Percentiles rank a stretch among this genome's conserved stretches.
Conservation (phyloP, 345 rosid species). For the Pistacia vera region DNA sequence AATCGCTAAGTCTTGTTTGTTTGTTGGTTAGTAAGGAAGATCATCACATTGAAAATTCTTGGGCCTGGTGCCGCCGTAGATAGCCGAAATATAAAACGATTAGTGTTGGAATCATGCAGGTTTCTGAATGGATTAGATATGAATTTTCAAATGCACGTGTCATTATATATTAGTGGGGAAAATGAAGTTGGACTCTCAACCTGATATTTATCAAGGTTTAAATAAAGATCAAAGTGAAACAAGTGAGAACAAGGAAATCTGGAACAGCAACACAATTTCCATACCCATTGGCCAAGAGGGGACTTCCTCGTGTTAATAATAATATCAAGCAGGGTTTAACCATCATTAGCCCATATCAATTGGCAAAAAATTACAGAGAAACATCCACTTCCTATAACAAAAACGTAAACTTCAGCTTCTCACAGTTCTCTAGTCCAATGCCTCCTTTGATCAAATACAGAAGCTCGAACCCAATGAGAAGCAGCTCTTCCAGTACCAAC, state of each 20-base stretch:
- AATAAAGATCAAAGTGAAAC: background rate
- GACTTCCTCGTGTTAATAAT: background rate
- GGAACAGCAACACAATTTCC: background rate
- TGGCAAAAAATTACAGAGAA: background rate
- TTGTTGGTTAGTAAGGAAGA: too few relatives aligned
- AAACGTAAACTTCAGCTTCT: background rate
- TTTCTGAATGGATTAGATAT: too few relatives aligned
- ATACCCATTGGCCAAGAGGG: background rate
- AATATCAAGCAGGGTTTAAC: background rate
- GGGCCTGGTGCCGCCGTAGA: too few relatives aligned
- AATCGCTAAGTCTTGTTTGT: too few relatives aligned
- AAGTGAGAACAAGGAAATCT: background rate
- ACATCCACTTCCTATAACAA: background rate
- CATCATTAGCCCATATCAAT: background rate
- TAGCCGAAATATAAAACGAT: too few relatives aligned
- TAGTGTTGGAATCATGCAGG: too few relatives aligned
- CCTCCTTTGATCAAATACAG: background rate
- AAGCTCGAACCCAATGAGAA: background rate
- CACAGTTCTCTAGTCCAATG: background rate
- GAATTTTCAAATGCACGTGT: too few relatives aligned
- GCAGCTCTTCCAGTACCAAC: background rate
- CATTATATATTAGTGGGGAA: too few relatives aligned
- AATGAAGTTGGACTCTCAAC: too few relatives aligned
- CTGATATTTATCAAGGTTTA: too few relatives aligned
- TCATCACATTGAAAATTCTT: too few relatives aligned